Evolutionary conservation across 1,284 basidiomycete genomes (phyloP).

Genomic region (Ceratobasidium sp.): DNA sequence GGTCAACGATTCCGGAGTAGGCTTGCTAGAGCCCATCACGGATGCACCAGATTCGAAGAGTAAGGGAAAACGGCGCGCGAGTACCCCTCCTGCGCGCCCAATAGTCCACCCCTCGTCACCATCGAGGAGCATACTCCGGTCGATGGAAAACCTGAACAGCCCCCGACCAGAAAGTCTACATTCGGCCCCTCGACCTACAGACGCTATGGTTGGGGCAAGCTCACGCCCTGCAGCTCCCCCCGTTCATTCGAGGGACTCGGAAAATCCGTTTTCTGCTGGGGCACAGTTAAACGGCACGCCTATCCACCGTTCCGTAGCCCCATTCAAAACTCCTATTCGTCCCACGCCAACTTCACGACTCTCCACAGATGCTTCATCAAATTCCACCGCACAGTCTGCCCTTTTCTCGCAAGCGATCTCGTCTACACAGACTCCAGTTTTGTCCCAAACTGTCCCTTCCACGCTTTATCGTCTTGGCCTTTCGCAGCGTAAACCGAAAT

Average conservation of each 20-base stretch:
- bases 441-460: constrained; percentile 28
- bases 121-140: neutral
- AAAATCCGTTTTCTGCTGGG: constrained; percentile 30
- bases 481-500: constrained; percentile 39
- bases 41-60: neutral
- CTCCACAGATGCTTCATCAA: neutral
- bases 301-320: neutral
- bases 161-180: neutral
- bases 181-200: neutral
- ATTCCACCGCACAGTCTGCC: neutral
- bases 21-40: constrained; percentile 15
- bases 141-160: constrained; percentile 36
- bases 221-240: neutral
- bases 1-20: constrained; percentile 33
- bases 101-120: neutral
- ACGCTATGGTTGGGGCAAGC: neutral
- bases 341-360: constrained; percentile 7
- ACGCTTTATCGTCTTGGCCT: constrained; percentile 37
- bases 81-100: neutral
- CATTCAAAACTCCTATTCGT: constrained; percentile 31
- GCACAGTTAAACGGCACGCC: constrained; percentile 13
- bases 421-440: neutral
- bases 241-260: neutral
- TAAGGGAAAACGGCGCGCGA: constrained; percentile 30
- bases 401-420: constrained; percentile 8